Conservation (phyloP, 2,329 filamentous ascomycete genomes). For the Fusarium nelsonii region DNA sequence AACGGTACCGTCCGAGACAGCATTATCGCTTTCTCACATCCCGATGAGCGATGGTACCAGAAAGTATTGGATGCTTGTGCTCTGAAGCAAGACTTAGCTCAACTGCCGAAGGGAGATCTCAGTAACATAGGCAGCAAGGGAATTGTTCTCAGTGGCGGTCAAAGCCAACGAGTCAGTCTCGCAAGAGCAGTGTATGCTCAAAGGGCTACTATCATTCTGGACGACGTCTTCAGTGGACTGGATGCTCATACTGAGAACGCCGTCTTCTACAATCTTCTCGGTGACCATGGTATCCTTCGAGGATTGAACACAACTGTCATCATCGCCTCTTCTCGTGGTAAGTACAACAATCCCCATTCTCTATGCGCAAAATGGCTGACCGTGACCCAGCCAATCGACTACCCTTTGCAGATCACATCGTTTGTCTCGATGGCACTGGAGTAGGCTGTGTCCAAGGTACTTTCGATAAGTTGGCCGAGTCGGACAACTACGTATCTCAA, state of each 20-base stretch:
- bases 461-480: constrained; percentile 22
- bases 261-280: constrained; percentile 46
- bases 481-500: constrained; percentile 32
- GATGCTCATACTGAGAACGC: constrained; percentile 47
- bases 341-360: neutral
- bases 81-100: constrained; percentile 44
- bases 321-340: constrained; percentile 33
- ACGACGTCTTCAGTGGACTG: constrained; percentile 52
- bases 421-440: constrained; percentile 24
- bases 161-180: constrained; percentile 52
- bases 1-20: constrained; percentile 52
- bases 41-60: constrained; percentile 49
- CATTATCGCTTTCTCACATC: constrained; percentile 48
- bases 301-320: constrained; percentile 23
- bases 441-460: constrained; percentile 14
- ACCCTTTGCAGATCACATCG: constrained; percentile 31
- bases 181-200: constrained; percentile 50
- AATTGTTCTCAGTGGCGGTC: constrained; percentile 55
- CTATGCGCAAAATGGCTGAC: neutral
- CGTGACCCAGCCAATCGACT: constrained; percentile 18
- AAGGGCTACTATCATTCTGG: constrained; percentile 44
- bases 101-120: constrained; percentile 50
- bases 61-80: constrained; percentile 45
- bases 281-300: constrained; percentile 41
- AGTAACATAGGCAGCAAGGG: constrained; percentile 54